phyloP scores from a whole-genome alignment of 176 grass and related monocot species.

The Alopecurus myosuroides region DNA sequence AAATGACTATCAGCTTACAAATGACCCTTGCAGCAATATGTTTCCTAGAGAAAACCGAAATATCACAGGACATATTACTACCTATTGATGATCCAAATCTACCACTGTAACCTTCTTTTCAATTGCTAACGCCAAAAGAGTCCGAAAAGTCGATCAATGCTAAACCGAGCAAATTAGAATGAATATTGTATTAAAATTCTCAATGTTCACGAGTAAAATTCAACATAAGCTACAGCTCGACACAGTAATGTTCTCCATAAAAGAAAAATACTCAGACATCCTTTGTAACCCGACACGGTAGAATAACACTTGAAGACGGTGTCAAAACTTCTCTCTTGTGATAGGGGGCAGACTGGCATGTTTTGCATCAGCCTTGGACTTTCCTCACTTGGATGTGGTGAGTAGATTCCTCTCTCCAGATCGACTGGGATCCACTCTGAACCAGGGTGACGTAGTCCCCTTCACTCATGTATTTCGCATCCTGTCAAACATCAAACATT shows the following conservation, averaged over 20 bases:
- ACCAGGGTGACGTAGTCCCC: conserved; percentile 91
- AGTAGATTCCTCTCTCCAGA: conserved; percentile 88
- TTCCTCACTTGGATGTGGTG: conserved; percentile 95
- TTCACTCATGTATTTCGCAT: conserved; percentile 47
- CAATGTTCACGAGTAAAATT: conserved; percentile 28
- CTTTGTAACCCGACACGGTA: not conserved
- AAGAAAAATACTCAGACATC: not conserved
- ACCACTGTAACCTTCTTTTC: not conserved
- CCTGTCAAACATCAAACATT: conserved; percentile 40
- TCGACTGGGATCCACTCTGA: conserved; percentile 84
- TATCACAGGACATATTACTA: not conserved
- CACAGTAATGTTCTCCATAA: conserved; percentile 19
- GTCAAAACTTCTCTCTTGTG: conserved; percentile 41
- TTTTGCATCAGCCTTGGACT: conserved; percentile 36
- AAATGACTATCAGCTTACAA: no score
- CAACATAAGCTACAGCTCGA: conserved; percentile 16
- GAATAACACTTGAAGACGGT: conserved; percentile 25
- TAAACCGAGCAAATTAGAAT: conserved; percentile 1
- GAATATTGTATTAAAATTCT: conserved; percentile 8
- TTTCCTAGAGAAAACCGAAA: not conserved
- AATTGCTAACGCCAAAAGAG: not conserved
- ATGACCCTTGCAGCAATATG: not conserved
- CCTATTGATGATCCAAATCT: not conserved
- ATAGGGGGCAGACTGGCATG: not conserved
- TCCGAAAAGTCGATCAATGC: not conserved